phyloP scores from a whole-genome alignment of 2,329 filamentous ascomycete species.

The Phoma sp. region DNA sequence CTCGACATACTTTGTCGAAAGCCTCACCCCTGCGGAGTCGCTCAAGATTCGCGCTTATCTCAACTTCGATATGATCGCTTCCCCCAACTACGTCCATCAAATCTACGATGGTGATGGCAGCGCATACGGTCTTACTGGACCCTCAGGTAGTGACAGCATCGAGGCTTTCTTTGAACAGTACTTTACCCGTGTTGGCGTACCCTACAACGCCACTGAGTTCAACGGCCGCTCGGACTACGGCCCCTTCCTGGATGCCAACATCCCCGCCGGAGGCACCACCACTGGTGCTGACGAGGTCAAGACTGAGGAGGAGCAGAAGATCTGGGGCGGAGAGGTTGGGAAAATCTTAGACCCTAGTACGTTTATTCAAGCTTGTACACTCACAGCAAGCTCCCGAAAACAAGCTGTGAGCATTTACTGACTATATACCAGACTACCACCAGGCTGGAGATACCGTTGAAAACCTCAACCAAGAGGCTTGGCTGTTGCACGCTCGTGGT shows the following conservation, averaged over 20 bases:
- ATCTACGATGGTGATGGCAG: slow-evolving; percentile 48
- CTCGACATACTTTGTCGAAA: slow-evolving; percentile 42
- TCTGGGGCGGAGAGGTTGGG: slow-evolving; percentile 49
- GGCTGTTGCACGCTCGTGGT: slow-evolving; percentile 37
- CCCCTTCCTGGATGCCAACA: slow-evolving; percentile 44
- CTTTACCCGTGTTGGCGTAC: slow-evolving; percentile 34
- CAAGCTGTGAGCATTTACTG: too few relatives aligned
- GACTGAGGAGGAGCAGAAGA: slow-evolving; percentile 41
- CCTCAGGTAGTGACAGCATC: slow-evolving; percentile 40
- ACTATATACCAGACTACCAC: slow-evolving; percentile 40
- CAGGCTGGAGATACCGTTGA: slow-evolving; percentile 42
- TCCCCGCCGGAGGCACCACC: slow-evolving; percentile 45
- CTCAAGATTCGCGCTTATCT: slow-evolving; percentile 48
- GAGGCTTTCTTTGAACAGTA: slow-evolving; percentile 43
- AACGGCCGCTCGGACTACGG: slow-evolving; percentile 49
- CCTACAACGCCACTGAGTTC: slow-evolving; percentile 42
- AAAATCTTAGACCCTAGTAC: too few relatives aligned
- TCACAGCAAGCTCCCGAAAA: too few relatives aligned
- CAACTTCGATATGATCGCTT: slow-evolving; percentile 53
- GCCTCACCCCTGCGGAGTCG: slow-evolving; percentile 31
- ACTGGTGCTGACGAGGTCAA: slow-evolving; percentile 49
- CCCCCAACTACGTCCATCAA: slow-evolving; percentile 44
- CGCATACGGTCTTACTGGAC: slow-evolving; percentile 40
- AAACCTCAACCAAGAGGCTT: slow-evolving; percentile 45
- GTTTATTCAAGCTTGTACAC: too few relatives aligned